Percentiles rank a stretch among this genome's conserved stretches.
Conservation (phyloP, 1,284 basidiomycete genomes). For the Megacollybia platyphylla region DNA sequence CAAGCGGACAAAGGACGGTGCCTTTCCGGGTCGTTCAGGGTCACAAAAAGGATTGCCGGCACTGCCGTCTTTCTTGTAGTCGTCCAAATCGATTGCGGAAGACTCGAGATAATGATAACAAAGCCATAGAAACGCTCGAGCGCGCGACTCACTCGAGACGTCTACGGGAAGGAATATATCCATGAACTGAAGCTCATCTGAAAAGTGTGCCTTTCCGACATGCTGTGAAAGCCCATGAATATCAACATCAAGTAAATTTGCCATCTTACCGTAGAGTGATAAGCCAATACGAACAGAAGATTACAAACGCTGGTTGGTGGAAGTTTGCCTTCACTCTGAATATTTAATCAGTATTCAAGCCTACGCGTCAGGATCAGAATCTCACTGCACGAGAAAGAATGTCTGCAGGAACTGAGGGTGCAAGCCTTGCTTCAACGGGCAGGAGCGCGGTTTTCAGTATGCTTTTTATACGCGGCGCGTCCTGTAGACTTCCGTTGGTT, state of each 20-base stretch:
- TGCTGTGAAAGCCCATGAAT: constrained; percentile 21
- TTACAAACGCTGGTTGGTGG: constrained; percentile 54
- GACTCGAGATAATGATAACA: constrained; percentile 48
- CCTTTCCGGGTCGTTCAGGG: constrained; percentile 22
- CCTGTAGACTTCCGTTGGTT: constrained; percentile 65
- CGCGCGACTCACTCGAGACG: constrained; percentile 48
- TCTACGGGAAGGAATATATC: constrained; percentile 56
- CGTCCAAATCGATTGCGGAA: constrained; percentile 16
- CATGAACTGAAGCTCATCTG: constrained; percentile 39
- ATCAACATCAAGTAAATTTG: constrained; percentile 6
- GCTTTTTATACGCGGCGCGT: constrained; percentile 70
- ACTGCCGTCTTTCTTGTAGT: constrained; percentile 23
- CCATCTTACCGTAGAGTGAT: constrained; percentile 35
- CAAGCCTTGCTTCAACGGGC: constrained; percentile 24
- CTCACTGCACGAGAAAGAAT: constrained; percentile 32
- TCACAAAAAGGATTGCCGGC: constrained; percentile 46
- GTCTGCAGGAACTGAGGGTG: constrained; percentile 32
- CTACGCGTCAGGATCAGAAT: constrained; percentile 3
- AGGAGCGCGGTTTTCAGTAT: constrained; percentile 45
- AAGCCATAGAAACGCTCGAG: constrained; percentile 54
- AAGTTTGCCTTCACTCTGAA: constrained; percentile 30
- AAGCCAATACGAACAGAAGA: constrained; percentile 46
- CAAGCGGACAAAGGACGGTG: constrained; percentile 26
- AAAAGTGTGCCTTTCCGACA: constrained; percentile 44
- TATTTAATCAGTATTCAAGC: constrained; percentile 7